Conservation (phyloP, 768 basidiomycete species). For the Suillus sp. region DNA sequence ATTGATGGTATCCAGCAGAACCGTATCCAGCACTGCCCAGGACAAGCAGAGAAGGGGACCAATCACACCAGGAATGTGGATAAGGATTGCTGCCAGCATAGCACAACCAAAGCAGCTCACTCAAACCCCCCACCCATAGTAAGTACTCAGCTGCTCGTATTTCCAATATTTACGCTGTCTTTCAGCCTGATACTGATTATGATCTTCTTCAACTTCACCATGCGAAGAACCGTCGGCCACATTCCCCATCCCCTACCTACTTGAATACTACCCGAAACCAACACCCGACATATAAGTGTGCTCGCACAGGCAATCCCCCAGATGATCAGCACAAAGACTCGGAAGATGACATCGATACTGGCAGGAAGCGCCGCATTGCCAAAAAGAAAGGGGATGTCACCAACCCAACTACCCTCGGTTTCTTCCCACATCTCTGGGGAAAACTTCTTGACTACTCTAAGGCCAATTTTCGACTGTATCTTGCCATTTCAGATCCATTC, state of each 20-base stretch:
- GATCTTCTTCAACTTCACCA: neutral
- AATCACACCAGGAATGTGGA: too few species aligned
- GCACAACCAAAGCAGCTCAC: too few species aligned
- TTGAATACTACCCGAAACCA: neutral
- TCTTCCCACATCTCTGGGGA: too few species aligned
- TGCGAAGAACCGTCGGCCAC: neutral
- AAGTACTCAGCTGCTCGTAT: neutral
- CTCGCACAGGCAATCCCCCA: neutral
- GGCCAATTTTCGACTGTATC: too few species aligned
- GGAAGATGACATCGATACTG: neutral
- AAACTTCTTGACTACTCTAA: too few species aligned
- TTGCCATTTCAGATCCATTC: too few species aligned
- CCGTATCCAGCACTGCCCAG: too few species aligned
- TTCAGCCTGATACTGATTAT: constrained; percentile 1
- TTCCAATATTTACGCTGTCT: neutral
- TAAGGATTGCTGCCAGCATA: too few species aligned
- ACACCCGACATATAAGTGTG: neutral
- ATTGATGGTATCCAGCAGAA: too few species aligned
- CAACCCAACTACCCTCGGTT: neutral
- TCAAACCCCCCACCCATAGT: neutral
- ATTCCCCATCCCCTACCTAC: neutral
- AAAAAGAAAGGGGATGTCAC: neutral
- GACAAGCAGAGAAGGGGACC: too few species aligned
- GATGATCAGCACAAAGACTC: neutral
- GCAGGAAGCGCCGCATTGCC: neutral